Base-by-base conservation (phyloP, 2,329 filamentous ascomycete species). In the Talaromyces sp. region DNA sequence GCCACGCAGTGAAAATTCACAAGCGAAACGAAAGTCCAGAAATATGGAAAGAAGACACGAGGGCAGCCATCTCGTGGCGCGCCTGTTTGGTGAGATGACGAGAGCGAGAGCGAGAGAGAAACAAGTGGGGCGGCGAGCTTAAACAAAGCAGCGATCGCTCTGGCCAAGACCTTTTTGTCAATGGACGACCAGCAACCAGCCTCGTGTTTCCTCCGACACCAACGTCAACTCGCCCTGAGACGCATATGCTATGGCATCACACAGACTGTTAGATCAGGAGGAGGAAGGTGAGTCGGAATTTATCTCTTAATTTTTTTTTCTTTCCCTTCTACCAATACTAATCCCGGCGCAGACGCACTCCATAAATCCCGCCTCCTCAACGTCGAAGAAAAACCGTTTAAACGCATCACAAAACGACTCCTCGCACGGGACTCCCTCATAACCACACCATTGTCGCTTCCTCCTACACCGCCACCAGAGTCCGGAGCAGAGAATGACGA, bases 301-400 rank as follows among this genome's bases (percentile, higher is more conserved):
- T 27, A 8, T 16, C 7, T 36, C 10, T 18, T 27, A 4, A 27
- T 28, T 10, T n/a, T 30, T 31, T 51, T 36, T 31, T 31, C 50
- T 56, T 54, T 55, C 56, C 64, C 30, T 53, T 55, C 44, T 16
- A 59, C 6, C 28, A 23, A 57, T 28, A 10, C 27, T 53, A 23
- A 28, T 30, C 27, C 30, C 14, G 7, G 54, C 61, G 50, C 68
- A 87, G 89, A 92, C 74, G 88, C 92, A 65, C 87, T 97, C 42
- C 94, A 97, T 80, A 94, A 93, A 71, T 85, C 85, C 33, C 91
- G 94, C 50, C 89, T 97, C 4, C 85, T 97, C 42, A 90, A 91
- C 65, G 89, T 97, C 64, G 94, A 98, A 80, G 91, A 96, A 72
- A 92, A 92, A 62, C 92, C 92, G 0, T 97, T 96, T 80, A 91